A percentile compares a stretch with the other conserved stretches of the same genome.
Conservation (phyloP, 1,284 basidiomycete species). For the Neolentinus lepideus region DNA sequence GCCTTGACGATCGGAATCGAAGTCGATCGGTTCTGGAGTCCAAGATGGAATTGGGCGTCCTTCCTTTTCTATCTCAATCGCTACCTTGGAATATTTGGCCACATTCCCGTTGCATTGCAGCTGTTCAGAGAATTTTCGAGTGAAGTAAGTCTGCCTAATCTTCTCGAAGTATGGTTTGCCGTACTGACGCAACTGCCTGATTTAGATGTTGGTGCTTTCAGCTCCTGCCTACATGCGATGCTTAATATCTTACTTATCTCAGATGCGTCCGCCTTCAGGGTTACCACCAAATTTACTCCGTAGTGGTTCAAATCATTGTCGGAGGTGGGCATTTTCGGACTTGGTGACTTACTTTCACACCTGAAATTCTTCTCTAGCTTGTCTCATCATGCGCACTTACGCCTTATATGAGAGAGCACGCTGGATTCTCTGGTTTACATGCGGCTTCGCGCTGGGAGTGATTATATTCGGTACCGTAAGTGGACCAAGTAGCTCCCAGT, state of each 20-base stretch:
- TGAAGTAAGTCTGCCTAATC: conserved; percentile 3
- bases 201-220: no score
- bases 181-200: no score
- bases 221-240: no score
- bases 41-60: conserved; percentile 19
- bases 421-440: conserved; percentile 21
- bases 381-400: conserved; percentile 35
- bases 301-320: conserved; percentile 27
- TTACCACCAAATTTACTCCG: conserved; percentile 28
- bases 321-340: conserved; percentile 22
- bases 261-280: background rate
- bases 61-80: conserved; percentile 30
- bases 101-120: conserved; percentile 27
- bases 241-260: no score
- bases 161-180: background rate
- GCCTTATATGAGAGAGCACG: conserved; percentile 31
- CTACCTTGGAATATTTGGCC: conserved; percentile 27
- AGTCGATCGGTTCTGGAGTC: conserved; percentile 28
- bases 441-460: conserved; percentile 15
- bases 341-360: no score
- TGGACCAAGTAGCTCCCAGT: background rate
- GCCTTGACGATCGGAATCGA: conserved; percentile 28
- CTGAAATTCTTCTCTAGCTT: no score
- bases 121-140: conserved; percentile 20
- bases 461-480: conserved; percentile 20